A percentile compares a stretch with the other conserved stretches of the same genome.
These are phyloP conservation scores for Pholiota molesta DNA, from an alignment of 768 basidiomycete genomes.

Conservation along the genomic window DNA sequence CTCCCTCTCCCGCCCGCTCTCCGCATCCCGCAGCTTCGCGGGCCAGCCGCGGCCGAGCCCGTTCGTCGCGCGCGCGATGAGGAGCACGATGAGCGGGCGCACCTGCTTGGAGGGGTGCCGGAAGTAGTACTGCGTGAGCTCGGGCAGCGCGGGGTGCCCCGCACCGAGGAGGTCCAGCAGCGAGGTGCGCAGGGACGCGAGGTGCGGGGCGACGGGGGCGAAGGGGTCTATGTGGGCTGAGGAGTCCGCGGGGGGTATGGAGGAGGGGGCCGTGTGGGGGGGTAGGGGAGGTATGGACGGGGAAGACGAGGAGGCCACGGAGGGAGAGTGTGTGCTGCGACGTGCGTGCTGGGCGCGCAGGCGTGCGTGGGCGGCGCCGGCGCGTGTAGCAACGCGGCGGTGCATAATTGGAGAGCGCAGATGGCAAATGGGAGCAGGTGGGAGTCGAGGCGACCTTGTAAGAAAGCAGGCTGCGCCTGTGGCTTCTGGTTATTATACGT, in stretches of 20 bases:
- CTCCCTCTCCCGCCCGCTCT: constrained; percentile 43
- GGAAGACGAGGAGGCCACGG: too few relatives aligned
- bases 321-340: too few relatives aligned
- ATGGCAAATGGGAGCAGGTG: too few relatives aligned
- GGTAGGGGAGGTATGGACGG: too few relatives aligned
- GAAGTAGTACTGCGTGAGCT: constrained; percentile 93
- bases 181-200: constrained; percentile 65
- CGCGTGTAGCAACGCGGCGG: too few relatives aligned
- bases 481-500: too few relatives aligned
- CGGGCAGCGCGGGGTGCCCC: constrained; percentile 79
- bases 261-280: too few relatives aligned
- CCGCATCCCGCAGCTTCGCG: constrained; percentile 56
- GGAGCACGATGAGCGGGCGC: constrained; percentile 82
- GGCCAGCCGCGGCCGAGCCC: constrained; percentile 73
- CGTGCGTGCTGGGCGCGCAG: too few relatives aligned
- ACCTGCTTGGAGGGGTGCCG: constrained; percentile 88
- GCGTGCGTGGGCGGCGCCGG: too few relatives aligned
- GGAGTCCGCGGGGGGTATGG: background rate
- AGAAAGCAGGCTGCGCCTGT: too few relatives aligned
- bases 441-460: too few relatives aligned
- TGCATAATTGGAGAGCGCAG: too few relatives aligned
- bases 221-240: constrained; percentile 59
- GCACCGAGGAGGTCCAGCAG: constrained; percentile 79
- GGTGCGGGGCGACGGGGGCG: constrained; percentile 65
- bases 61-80: constrained; percentile 89